These are phyloP conservation scores for Zygoascus tannicola DNA, from an alignment of 805 yeast species.

Conservation along the genomic window DNA sequence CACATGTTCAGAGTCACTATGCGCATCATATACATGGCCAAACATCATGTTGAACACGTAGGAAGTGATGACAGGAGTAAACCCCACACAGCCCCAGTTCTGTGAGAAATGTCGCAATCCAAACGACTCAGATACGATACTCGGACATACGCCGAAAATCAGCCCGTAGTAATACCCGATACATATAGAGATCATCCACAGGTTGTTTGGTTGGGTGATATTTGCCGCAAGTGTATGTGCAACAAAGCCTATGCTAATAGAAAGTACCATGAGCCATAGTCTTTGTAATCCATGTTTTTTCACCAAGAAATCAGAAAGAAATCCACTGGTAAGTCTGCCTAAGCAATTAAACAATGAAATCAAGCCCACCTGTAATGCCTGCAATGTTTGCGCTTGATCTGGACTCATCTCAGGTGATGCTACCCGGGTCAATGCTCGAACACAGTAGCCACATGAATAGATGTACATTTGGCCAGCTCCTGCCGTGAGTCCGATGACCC, in stretches of 20 bases:
- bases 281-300: conserved; percentile 39
- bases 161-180: conserved; percentile 66
- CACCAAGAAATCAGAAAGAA: conserved; percentile 48
- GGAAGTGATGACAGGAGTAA: conserved; percentile 56
- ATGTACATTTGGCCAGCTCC: conserved; percentile 71
- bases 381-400: conserved; percentile 36
- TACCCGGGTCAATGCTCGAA: conserved; percentile 36
- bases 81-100: conserved; percentile 64
- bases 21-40: conserved; percentile 53
- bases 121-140: conserved; percentile 60
- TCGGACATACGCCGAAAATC: conserved; percentile 60
- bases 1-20: conserved; percentile 18
- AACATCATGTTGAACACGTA: conserved; percentile 49
- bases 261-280: conserved; percentile 44
- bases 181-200: conserved; percentile 43
- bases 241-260: conserved; percentile 38
- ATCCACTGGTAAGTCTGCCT: conserved; percentile 57
- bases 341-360: conserved; percentile 55
- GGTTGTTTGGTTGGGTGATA: conserved; percentile 29
- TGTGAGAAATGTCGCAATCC: conserved; percentile 57
- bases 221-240: conserved; percentile 45
- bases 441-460: conserved; percentile 62
- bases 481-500: conserved; percentile 43
- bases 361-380: conserved; percentile 60
- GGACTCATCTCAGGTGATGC: conserved; percentile 4